Evolutionary conservation across 192 early-diverging fungal species (phyloP), one percentile per base, ranked within the genome.

Genomic region (Coemansia furcata): DNA sequence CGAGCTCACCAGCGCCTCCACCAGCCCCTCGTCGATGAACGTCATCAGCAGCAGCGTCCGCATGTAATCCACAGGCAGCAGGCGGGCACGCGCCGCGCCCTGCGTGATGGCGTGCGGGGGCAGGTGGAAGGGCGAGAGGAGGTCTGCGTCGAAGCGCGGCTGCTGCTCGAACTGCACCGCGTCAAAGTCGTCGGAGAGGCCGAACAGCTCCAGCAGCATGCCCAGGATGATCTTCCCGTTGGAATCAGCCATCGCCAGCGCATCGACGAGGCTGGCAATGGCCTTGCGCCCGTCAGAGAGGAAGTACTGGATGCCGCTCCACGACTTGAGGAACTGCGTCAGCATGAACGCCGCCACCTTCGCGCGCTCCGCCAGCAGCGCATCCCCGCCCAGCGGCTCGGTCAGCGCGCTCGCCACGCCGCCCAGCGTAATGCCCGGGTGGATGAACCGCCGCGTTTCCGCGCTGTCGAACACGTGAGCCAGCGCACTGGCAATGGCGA

Each of bases 231-330:
- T 71, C 60, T 81, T 74, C 40, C 70, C 62, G 49, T 80, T 79
- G 9, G 75, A 52, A 6, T 75, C 72, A 6, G 69, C 75, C 73
- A 76, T 60, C 6, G 71, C 47, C 36, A 85, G 73, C 19, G 83
- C 73, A 38, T 74, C 49, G 23, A 74, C 52, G 39, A 85, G 50
- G 23, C 76, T 67, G 1, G 43, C 15, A 38, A 85, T 67, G 55
- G 60, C 70, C 17, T 68, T 60, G 29, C 78, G 74, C 3, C 73
- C 62, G 66, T 81, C 78, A 1, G 75, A 63, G 65, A 85, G 23
- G 64, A 85, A 76, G 44, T 85, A 85, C 71, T 85, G 83, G 49
- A 85, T 70, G 14, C 83, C 83, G 62, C 77, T 62, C 83, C 83
- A 85, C 50, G 78, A 85, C 58, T 85, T 85, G 21, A 85, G 65